These are phyloP conservation scores for Leishmania amazonensis DNA, from an alignment of 208 protist species.

Conservation along the genomic window DNA sequence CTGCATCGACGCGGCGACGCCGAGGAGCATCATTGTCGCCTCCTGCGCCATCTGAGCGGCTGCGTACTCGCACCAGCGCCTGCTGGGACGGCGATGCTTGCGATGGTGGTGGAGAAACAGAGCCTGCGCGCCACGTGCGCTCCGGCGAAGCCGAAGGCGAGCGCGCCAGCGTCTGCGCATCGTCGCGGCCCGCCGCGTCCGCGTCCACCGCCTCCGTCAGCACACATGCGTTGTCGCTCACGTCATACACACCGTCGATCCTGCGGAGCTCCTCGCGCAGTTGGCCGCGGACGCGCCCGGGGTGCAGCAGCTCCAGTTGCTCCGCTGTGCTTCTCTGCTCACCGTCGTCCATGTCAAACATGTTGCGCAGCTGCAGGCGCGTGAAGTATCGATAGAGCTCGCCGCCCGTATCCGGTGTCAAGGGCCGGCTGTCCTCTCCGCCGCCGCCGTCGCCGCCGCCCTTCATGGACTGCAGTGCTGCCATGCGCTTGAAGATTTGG, in stretches of 20 bases:
- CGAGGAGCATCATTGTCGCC: background rate
- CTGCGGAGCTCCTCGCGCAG: conserved; percentile 16
- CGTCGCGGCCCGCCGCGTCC: background rate
- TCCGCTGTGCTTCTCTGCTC: conserved; percentile 61
- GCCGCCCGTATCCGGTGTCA: background rate
- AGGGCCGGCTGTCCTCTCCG: background rate
- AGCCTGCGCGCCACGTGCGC: background rate
- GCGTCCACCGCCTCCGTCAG: conserved; percentile 44
- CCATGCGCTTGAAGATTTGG: conserved; percentile 96
- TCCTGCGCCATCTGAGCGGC: background rate
- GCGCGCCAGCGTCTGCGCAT: background rate
- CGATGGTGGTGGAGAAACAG: background rate
- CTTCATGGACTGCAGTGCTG: conserved; percentile 51
- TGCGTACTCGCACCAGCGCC: conserved; percentile 7
- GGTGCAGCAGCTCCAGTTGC: conserved; percentile 69
- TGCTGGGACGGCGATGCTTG: conserved; percentile 1
- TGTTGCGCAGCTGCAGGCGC: conserved; percentile 75
- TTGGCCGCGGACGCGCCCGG: conserved; percentile 29
- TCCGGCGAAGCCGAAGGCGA: background rate
- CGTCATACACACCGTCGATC: conserved; percentile 51
- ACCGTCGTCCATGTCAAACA: conserved; percentile 69
- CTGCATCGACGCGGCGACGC: background rate
- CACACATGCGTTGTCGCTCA: conserved; percentile 79
- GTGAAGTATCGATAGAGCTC: conserved; percentile 86
- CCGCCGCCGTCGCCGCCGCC: background rate